Evolutionary conservation across 805 yeast genomes (phyloP), one percentile per base, ranked within the genome.

Genomic region (Myxozyma nipponensis): DNA sequence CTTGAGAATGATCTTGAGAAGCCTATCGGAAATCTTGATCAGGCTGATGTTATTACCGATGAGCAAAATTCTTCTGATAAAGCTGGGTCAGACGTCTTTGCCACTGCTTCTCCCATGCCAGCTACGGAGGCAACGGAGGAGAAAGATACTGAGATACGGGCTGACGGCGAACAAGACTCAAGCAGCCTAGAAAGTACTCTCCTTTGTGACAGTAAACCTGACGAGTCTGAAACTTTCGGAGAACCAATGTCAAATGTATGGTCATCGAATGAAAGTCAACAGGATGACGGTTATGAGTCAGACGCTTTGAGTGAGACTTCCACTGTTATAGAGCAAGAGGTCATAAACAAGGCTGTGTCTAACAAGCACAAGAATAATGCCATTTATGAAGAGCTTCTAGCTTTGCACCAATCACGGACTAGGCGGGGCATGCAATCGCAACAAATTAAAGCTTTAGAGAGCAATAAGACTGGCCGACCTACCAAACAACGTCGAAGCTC

Each of bases 281-380:
- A 39, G 15, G 52, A 47, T 34, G 24, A 22, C 6, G 50, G 22
- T n/a, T 37, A 39, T 17, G 47, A 35, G 17, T 37, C 43, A 9
- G 57, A 49, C 25, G 52, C 50, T 5, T 13, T 52, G 13, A 54
- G 58, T 35, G 58, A 54, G 35, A 37, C 57, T 4, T 47, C 55
- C 4, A 54, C 58, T 9, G 48, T 46, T 6, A 44, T 54, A 18
- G 30, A 41, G 2, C 50, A 44, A 4, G 50, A 54, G 3, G 41
- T 38, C 18, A 39, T 36, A 6, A 39, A 28, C 10, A 24, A 23
- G 15, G 36, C 46, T 21, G 38, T 40, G 10, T 44, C 46, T 34
- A 44, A 34, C 28, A 40, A 47, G 44, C n/a, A 17, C 18, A 49
- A 23, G 34, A 44, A 47, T 18, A 45, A 25, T 35, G 32, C 32